Conservation (phyloP, 495 filamentous ascomycete species). For the Evansstolkia leycettana region DNA sequence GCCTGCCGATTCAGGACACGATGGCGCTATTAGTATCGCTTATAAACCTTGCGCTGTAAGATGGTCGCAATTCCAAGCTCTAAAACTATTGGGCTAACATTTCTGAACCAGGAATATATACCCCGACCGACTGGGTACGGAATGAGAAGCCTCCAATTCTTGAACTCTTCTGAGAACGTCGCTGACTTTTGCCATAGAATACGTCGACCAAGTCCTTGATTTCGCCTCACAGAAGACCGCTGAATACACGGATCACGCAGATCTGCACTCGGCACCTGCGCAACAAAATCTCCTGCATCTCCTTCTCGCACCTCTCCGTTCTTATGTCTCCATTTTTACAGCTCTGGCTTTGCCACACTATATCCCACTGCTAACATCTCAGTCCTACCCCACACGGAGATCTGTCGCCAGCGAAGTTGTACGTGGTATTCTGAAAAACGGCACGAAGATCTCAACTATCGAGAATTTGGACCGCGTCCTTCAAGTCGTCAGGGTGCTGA, state of each 20-base stretch:
- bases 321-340: constrained; percentile 88
- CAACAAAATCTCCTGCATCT: constrained; percentile 84
- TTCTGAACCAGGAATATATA: constrained; percentile 69
- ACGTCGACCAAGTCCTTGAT: constrained; percentile 85
- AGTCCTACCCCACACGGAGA: constrained; percentile 86
- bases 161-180: neutral
- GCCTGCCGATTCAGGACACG: constrained; percentile 86
- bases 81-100: neutral
- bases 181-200: constrained; percentile 40
- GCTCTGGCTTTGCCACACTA: constrained; percentile 84
- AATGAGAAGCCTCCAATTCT: constrained; percentile 10
- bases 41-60: constrained; percentile 71
- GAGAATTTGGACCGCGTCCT: constrained; percentile 81
- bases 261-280: constrained; percentile 75
- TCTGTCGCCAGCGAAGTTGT: constrained; percentile 83
- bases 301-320: constrained; percentile 74
- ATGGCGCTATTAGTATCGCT: constrained; percentile 87
- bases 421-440: constrained; percentile 63
- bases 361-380: constrained; percentile 75
- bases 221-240: constrained; percentile 82
- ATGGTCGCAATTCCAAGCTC: neutral
- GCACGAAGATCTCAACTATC: constrained; percentile 60
- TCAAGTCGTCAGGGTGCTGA: constrained; percentile 75
- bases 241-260: constrained; percentile 84
- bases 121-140: constrained; percentile 53